Base-by-base conservation (phyloP, 257 asterid genomes). In the Plantago major region DNA sequence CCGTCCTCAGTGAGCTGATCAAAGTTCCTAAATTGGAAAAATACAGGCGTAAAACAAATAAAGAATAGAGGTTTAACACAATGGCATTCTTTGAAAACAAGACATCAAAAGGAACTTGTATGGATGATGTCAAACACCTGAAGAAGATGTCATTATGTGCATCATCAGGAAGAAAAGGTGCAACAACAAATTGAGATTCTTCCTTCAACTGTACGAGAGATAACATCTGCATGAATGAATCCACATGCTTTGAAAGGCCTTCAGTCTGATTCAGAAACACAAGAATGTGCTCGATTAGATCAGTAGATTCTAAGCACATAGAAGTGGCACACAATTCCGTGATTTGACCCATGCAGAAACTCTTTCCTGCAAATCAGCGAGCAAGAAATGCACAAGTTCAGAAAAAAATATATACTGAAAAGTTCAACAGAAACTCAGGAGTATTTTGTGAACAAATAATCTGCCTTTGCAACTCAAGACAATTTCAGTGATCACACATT, bases 191-290 rank as follows among this genome's bases (percentile, higher is more conserved):
- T 63, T 79, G 82, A 16, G 79, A 64, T 19, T 68, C 92, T n/a
- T 84, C 93, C 74, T 86, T 76, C 80, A 82, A 74, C 71, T 79
- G 86, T 56, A 87, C 55, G 10, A 85, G 94, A 44, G 94, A 87
- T 61, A 89, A 70, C 87, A 87, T 85, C 76, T 78, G 87, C 95
- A 87, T 87, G 81, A 89, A 87, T 26, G 90, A 80, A 70, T 89
- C 99, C 15, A 85, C 81, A 67, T 85, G 83, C 82, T 82, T 79
- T 28, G 94, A 81, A 64, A 89, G 96, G 62, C 90, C 96, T 69
- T 89, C 96, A 30, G 95, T 87, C 64, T 81, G 89, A 76, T 78
- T 70, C 68, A 89, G 90, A 76, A 87, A 83, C 80, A 79, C 68
- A 49, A 93, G 84, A 71, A 89, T 81, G 17, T 67, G 77, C 74